A percentile compares a stretch with the other conserved stretches of the same genome.
These are phyloP conservation scores for Psilocybe sp. DNA, from an alignment of 768 basidiomycete species.

Conservation along the genomic window DNA sequence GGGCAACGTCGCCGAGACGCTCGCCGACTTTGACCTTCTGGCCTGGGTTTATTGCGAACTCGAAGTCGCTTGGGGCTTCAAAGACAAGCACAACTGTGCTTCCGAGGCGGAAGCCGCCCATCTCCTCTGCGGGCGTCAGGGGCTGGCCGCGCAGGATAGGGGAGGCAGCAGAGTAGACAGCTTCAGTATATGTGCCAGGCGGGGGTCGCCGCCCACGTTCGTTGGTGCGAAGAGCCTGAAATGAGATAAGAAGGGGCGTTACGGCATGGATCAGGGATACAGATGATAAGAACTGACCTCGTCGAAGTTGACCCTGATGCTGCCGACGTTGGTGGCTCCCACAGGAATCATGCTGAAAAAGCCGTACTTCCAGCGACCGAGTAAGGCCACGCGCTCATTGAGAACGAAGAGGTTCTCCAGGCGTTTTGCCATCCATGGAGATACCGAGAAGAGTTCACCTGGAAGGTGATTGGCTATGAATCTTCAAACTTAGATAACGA, in stretches of 20 bases:
- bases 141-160: slow-evolving; percentile 86
- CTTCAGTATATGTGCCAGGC: slow-evolving; percentile 87
- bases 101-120: slow-evolving; percentile 95
- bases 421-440: slow-evolving; percentile 92
- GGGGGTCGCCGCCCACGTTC: slow-evolving; percentile 69
- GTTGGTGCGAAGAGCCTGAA: slow-evolving; percentile 85
- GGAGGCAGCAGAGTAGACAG: slow-evolving; percentile 85
- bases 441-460: slow-evolving; percentile 95
- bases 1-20: slow-evolving; percentile 59
- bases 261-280: not conserved
- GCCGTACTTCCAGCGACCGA: slow-evolving; percentile 92
- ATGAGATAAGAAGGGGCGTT: slow-evolving; percentile 3
- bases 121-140: slow-evolving; percentile 83
- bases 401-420: slow-evolving; percentile 92
- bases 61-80: slow-evolving; percentile 85
- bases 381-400: slow-evolving; percentile 95
- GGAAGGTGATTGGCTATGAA: not conserved
- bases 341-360: slow-evolving; percentile 98
- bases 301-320: slow-evolving; percentile 95
- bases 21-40: slow-evolving; percentile 89
- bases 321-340: slow-evolving; percentile 97
- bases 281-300: slow-evolving; percentile 39
- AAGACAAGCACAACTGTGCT: slow-evolving; percentile 97
- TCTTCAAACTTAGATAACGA: not conserved
- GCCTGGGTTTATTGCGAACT: slow-evolving; percentile 72